Evolutionary conservation across 2,329 filamentous ascomycete genomes (phyloP).

Genomic region (Alternaria sp.): DNA sequence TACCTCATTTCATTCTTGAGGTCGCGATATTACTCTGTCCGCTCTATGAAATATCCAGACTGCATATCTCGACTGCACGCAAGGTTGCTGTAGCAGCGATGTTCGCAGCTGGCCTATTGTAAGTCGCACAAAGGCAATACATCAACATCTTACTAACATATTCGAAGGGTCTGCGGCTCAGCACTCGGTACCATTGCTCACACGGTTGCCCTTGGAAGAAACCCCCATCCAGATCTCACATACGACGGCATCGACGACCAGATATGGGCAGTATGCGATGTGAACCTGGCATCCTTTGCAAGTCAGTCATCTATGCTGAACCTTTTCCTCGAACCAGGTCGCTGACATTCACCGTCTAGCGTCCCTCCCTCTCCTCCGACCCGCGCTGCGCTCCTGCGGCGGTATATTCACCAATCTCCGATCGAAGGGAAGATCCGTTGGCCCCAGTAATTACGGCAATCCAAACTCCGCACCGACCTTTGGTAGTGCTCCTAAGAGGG

Average conservation of each 20-base stretch:
- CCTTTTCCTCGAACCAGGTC: background rate
- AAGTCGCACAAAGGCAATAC: background rate
- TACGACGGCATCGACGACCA: constrained; percentile 29
- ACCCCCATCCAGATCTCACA: constrained; percentile 22
- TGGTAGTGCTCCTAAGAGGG: constrained; percentile 11
- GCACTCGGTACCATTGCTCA: constrained; percentile 26
- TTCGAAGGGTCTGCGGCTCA: constrained; percentile 22
- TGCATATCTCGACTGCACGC: constrained; percentile 21
- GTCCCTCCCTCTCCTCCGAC: constrained; percentile 27
- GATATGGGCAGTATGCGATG: constrained; percentile 35
- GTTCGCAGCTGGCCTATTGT: constrained; percentile 25
- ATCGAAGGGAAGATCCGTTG: background rate
- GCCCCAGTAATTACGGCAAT: constrained; percentile 5
- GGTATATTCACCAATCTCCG: constrained; percentile 15
- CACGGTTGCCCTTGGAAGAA: constrained; percentile 19
- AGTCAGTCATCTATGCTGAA: constrained; percentile 9
- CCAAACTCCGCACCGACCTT: constrained; percentile 12
- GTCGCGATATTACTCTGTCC: constrained; percentile 28
- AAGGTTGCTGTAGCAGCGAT: constrained; percentile 28
- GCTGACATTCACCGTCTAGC: constrained; percentile 7
- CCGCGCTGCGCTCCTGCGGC: constrained; percentile 22
- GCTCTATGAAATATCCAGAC: constrained; percentile 22
- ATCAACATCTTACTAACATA: background rate
- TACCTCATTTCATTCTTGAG: constrained; percentile 33
- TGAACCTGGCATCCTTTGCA: constrained; percentile 29